phyloP scores from a whole-genome alignment of 768 basidiomycete genomes.

The Lentinula guzmanii region DNA sequence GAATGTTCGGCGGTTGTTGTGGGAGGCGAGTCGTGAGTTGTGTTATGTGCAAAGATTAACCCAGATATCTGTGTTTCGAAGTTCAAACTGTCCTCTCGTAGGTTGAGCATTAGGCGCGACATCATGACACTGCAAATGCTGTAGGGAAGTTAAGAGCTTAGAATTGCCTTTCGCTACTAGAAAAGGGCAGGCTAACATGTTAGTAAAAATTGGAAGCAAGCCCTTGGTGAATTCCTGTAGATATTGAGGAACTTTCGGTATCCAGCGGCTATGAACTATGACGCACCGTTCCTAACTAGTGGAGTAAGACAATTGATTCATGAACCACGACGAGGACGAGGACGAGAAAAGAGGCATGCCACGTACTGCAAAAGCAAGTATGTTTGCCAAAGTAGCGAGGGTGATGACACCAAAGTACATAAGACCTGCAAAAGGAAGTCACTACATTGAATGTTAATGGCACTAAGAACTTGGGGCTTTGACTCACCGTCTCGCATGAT shows the following conservation, averaged over 20 bases:
- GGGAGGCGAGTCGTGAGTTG: too few species aligned
- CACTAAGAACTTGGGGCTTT: neutral
- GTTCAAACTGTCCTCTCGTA: too few species aligned
- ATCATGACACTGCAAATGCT: too few species aligned
- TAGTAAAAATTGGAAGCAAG: neutral
- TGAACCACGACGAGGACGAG: neutral
- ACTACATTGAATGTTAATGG: too few species aligned
- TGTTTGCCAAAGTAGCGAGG: neutral
- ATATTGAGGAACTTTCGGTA: neutral
- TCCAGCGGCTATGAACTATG: neutral
- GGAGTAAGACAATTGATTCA: neutral
- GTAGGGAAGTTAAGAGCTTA: too few species aligned
- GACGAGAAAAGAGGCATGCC: neutral
- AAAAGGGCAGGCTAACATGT: neutral
- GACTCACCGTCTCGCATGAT: slow-evolving; percentile 5
- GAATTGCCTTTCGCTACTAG: too few species aligned
- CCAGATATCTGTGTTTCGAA: too few species aligned
- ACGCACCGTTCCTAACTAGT: neutral
- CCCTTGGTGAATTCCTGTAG: neutral
- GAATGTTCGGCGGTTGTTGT: too few species aligned
- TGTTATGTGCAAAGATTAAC: too few species aligned
- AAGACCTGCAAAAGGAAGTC: neutral
- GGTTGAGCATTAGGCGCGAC: too few species aligned
- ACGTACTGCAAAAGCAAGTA: slow-evolving; percentile 1
- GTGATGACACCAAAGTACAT: slow-evolving; percentile 4